Percentiles rank a stretch among this genome's conserved stretches.
Conservation (phyloP, 177 flowering plant species). For the Vitis hybrid region DNA sequence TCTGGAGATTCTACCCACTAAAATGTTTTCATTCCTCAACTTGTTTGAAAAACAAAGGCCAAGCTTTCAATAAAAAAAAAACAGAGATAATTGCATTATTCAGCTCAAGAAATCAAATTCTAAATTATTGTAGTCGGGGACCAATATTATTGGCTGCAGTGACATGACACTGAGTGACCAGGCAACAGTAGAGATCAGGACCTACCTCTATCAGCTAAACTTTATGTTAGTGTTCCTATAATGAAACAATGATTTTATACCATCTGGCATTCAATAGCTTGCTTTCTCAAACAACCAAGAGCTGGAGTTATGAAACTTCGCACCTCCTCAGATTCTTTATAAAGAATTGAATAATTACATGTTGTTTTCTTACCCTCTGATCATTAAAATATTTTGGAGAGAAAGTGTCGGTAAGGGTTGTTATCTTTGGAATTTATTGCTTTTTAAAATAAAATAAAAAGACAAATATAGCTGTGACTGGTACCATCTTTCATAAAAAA, state of each 20-base stretch:
- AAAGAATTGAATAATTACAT: not conserved
- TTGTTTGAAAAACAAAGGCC: slow-evolving; percentile 13
- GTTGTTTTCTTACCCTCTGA: not conserved
- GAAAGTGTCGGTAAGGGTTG: slow-evolving; percentile 14
- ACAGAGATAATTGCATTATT: too few relatives aligned
- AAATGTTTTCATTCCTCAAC: slow-evolving; percentile 24
- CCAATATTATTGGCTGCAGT: not conserved
- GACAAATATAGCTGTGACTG: slow-evolving; percentile 5
- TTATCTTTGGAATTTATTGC: not conserved
- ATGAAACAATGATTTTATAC: not conserved
- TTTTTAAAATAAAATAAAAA: not conserved
- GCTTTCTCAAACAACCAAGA: not conserved
- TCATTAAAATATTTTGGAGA: not conserved
- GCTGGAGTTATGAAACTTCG: not conserved
- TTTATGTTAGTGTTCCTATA: not conserved
- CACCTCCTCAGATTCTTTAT: not conserved
- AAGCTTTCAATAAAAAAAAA: not conserved
- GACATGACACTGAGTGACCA: slow-evolving; percentile 19
- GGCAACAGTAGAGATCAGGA: not conserved
- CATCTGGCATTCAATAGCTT: not conserved
- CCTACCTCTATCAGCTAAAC: not conserved
- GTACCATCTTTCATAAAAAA: not conserved
- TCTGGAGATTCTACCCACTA: slow-evolving; percentile 17
- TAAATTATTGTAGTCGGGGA: too few relatives aligned
- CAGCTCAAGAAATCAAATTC: too few relatives aligned